Conservation (phyloP, 2,329 filamentous ascomycete genomes). For the Colletotrichum navitas region DNA sequence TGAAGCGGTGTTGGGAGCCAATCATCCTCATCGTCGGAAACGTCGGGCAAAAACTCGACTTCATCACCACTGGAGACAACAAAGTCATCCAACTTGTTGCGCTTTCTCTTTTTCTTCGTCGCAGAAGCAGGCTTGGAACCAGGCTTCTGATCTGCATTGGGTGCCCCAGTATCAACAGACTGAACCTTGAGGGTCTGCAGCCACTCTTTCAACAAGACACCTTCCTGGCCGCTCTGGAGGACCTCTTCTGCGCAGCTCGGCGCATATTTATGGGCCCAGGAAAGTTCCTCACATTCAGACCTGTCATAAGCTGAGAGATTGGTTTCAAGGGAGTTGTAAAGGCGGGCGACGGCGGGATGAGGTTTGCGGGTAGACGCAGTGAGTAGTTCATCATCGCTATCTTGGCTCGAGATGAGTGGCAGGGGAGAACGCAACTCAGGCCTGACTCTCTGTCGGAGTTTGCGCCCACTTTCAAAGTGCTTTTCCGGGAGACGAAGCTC, state of each 20-base stretch:
- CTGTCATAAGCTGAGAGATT: constrained; percentile 84
- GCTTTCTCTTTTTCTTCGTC: constrained; percentile 74
- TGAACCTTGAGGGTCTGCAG: constrained; percentile 80
- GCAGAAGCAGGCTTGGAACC: constrained; percentile 46
- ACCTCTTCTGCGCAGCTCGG: constrained; percentile 78
- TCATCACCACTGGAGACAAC: constrained; percentile 85
- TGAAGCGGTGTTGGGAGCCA: constrained; percentile 53
- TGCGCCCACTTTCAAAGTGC: constrained; percentile 69
- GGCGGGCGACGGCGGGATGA: constrained; percentile 70
- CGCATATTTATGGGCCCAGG: constrained; percentile 90
- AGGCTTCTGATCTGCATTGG: constrained; percentile 51
- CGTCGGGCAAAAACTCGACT: constrained; percentile 74
- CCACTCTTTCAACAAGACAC: constrained; percentile 82
- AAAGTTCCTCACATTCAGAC: constrained; percentile 77
- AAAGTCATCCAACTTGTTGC: constrained; percentile 83
- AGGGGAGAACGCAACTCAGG: constrained; percentile 57
- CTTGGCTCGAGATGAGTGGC: constrained; percentile 35
- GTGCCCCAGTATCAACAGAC: constrained; percentile 75
- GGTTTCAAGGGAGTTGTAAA: constrained; percentile 71
- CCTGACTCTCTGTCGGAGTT: constrained; percentile 63
- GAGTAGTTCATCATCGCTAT: constrained; percentile 54
- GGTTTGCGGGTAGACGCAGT: constrained; percentile 43
- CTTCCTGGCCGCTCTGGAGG: constrained; percentile 80
- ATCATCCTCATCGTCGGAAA: constrained; percentile 68
- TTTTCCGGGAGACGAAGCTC: constrained; percentile 67